Base-by-base conservation (phyloP, 108 stramenopile species). In the Nitzschia sp. region DNA sequence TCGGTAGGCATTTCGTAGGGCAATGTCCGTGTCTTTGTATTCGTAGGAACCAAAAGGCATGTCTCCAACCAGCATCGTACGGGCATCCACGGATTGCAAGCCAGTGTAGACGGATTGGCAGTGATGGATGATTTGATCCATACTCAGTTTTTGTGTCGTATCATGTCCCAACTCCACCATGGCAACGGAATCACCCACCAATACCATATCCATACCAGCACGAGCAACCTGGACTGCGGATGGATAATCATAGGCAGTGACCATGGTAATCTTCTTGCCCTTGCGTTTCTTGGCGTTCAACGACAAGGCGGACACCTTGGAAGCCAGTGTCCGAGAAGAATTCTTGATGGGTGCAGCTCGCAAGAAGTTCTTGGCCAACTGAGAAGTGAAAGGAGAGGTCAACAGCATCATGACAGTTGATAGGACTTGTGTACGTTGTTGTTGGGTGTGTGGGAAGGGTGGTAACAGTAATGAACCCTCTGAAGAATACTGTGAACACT, bases 201-300 rank as follows among this genome's bases (percentile, higher is more conserved):
- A 82, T 0, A 97, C 57, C 10, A 98, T 75, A 70, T 99, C 98
- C 50, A 99, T 94, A 14, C 92, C 96, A 5, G 97, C 97, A n/a
- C 87, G 82, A 57, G 95, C 94, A 11, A 97, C 97, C 75, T 98
- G 97, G n/a, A 95, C 80, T 0, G 96, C 93, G 0, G 95, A 94
- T 25, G 98, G 98, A 77, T 92, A 99, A 80, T 99, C 97, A 71
- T 99, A 98, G 10, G 97, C 96, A n/a, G 98, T 99, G 0, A 92
- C 90, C 94, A 95, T 95, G 46, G 86, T 88, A 44, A 95, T 91
- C 55, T 92, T 95, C 21, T 89, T 72, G 10, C 86, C 86, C 40
- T 84, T 80, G 51, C 91, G 76, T 62, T 86, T 83, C 58, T 90
- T 90, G 53, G 93, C 77, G 14, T 78, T 82, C 15, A 95, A 59